phyloP scores from a whole-genome alignment of 2,329 filamentous ascomycete species.

The Hypoxylon sp. region DNA sequence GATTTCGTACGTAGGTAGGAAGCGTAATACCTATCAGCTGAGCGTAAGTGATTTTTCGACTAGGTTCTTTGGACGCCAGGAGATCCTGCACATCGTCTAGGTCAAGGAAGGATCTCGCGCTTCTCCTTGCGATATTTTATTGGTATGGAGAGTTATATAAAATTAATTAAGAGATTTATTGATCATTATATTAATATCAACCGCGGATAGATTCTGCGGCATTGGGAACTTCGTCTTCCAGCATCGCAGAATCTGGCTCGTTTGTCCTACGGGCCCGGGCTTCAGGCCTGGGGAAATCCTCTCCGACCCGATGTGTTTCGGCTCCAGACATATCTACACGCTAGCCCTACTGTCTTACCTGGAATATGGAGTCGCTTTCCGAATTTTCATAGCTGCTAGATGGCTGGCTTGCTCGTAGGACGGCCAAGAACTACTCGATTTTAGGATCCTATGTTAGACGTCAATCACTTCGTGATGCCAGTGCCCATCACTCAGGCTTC shows the following conservation, averaged over 20 bases:
- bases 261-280: constrained; percentile 29
- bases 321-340: constrained; percentile 36
- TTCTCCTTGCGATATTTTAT: not conserved
- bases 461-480: not conserved
- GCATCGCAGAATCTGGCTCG: constrained; percentile 11
- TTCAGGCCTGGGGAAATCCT: constrained; percentile 21
- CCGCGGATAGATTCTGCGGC: constrained; percentile 1
- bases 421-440: not conserved
- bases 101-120: not conserved
- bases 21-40: not conserved
- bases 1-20: constrained; percentile 4
- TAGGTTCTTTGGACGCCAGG: not conserved
- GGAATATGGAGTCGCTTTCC: constrained; percentile 3
- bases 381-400: not conserved
- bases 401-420: not conserved
- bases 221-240: constrained; percentile 1
- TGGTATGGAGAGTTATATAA: not conserved
- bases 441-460: not conserved
- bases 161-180: constrained; percentile 4
- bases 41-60: constrained; percentile 1
- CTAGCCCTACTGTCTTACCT: constrained; percentile 4
- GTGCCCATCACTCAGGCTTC: not conserved
- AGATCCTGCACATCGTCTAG: not conserved
- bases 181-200: not conserved
- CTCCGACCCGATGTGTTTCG: constrained; percentile 43